phyloP scores from a whole-genome alignment of 768 basidiomycete genomes.

The Guyanaporus albipodus region DNA sequence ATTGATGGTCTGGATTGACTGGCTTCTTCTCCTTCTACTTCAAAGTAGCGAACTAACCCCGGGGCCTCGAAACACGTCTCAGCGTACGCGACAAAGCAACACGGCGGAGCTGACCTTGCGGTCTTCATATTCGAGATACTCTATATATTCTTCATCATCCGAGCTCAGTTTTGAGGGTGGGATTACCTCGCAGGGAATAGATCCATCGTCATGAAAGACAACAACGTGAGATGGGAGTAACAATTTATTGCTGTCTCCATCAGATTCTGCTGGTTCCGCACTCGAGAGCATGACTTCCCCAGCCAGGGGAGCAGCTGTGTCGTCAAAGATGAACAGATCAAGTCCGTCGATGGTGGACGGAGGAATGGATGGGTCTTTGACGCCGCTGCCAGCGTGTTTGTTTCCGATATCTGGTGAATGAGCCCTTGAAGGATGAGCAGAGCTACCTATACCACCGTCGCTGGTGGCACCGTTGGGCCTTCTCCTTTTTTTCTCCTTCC shows the following conservation, averaged over 20 bases:
- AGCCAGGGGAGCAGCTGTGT: conserved; percentile 37
- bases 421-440: conserved; percentile 17
- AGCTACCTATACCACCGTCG: conserved; percentile 12
- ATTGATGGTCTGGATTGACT: conserved; percentile 39
- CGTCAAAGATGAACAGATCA: conserved; percentile 50
- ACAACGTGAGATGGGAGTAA: conserved; percentile 71
- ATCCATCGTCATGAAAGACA: conserved; percentile 36
- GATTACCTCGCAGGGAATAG: conserved; percentile 44
- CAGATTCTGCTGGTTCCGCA: conserved; percentile 18
- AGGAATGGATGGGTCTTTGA: conserved; percentile 4
- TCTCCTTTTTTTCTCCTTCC: conserved; percentile 28
- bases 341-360: conserved; percentile 14
- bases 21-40: conserved; percentile 41
- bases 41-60: conserved; percentile 60
- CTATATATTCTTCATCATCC: conserved; percentile 65
- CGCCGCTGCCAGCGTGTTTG: conserved; percentile 2
- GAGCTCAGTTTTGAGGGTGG: conserved; percentile 38
- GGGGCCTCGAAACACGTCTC: conserved; percentile 36
- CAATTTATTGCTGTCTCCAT: conserved; percentile 27
- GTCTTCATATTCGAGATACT: conserved; percentile 74
- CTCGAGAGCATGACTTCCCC: conserved; percentile 9
- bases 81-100: not conserved
- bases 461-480: conserved; percentile 15
- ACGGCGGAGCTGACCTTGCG: conserved; percentile 43
- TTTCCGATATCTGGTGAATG: conserved; percentile 15